phyloP scores from a whole-genome alignment of 352 stramenopile genomes.

The Phytopythium boreale region DNA sequence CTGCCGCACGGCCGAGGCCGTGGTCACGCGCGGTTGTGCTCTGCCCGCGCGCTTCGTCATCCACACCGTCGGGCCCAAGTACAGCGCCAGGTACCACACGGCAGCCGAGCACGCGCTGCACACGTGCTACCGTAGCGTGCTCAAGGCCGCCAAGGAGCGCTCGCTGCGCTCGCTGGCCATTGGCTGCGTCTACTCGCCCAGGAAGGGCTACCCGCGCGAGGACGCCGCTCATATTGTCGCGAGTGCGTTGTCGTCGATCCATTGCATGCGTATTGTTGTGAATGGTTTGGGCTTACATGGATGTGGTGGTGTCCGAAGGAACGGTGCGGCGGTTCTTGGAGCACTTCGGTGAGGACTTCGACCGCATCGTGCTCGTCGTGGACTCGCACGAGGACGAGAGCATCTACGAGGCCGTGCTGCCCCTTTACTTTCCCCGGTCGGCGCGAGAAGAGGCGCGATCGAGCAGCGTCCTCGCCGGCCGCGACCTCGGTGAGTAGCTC shows the following conservation, averaged over 20 bases:
- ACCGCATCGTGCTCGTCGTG: constrained; percentile 65
- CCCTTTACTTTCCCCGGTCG: constrained; percentile 71
- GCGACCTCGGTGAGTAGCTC: constrained; percentile 35
- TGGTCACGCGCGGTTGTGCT: constrained; percentile 75
- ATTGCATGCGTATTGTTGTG: not conserved
- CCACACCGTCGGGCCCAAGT: constrained; percentile 86
- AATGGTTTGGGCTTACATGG: no score
- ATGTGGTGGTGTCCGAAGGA: constrained; percentile 5
- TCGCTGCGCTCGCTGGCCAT: constrained; percentile 61
- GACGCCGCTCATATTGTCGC: constrained; percentile 73
- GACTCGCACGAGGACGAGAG: constrained; percentile 58
- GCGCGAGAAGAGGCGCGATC: constrained; percentile 31
- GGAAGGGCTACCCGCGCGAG: constrained; percentile 76
- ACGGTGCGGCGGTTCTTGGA: constrained; percentile 81
- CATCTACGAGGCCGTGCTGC: constrained; percentile 59
- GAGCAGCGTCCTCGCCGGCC: constrained; percentile 17
- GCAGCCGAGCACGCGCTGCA: constrained; percentile 82
- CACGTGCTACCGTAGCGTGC: constrained; percentile 65
- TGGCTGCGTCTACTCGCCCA: constrained; percentile 69
- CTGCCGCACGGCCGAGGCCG: constrained; percentile 81
- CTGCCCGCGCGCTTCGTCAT: constrained; percentile 71
- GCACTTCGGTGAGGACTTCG: constrained; percentile 54
- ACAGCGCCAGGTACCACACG: constrained; percentile 71
- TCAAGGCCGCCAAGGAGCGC: constrained; percentile 69
- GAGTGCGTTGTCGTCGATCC: constrained; percentile 11